Conservation (phyloP, 257 asterid genomes). For the Solanum pimpinellifolium region DNA sequence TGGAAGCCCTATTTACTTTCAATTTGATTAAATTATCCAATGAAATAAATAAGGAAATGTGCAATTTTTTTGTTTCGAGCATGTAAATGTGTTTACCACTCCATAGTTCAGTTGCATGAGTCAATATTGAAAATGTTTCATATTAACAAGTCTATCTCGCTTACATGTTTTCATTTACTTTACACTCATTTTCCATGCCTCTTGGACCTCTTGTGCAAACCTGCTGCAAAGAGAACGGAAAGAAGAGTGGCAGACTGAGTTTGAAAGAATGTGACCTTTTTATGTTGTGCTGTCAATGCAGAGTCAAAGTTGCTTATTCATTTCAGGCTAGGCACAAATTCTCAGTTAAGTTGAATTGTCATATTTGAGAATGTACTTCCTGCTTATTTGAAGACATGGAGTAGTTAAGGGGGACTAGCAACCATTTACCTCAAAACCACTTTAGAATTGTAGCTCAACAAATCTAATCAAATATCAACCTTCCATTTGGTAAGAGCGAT, state of each 20-base stretch:
- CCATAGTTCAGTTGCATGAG: background rate
- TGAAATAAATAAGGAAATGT: background rate
- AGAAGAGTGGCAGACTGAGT: background rate
- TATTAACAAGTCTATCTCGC: background rate
- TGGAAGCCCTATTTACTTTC: background rate
- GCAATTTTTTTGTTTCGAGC: background rate
- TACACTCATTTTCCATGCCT: background rate
- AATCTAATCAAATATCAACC: background rate
- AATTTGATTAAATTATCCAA: background rate
- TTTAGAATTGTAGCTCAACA: background rate
- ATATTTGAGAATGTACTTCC: background rate
- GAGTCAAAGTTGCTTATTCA: background rate
- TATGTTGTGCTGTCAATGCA: background rate
- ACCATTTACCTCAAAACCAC: background rate
- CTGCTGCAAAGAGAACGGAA: background rate
- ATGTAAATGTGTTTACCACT: background rate
- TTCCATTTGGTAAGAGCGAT: background rate
- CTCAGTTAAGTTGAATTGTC: background rate
- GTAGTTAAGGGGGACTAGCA: background rate
- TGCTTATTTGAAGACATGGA: background rate
- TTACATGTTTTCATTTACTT: background rate
- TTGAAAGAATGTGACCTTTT: background rate
- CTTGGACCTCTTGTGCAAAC: background rate
- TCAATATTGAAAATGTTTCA: background rate
- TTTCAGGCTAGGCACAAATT: background rate